Base-by-base conservation (phyloP, 1,284 basidiomycete genomes). In the Fomitopsis pinicola region DNA sequence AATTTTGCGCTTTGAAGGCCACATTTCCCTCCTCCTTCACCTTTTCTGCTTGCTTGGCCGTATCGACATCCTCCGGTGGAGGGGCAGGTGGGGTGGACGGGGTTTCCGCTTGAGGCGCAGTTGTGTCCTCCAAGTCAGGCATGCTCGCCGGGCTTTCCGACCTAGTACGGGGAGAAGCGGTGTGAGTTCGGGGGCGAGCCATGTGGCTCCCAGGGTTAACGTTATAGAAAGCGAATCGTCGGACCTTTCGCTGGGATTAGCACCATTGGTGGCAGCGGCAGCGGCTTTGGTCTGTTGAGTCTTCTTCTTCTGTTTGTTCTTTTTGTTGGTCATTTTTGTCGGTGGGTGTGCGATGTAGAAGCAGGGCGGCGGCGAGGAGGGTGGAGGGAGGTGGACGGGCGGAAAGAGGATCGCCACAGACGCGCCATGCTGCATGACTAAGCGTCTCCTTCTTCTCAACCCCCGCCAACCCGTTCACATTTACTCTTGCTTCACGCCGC, bases 11-110 rank as follows among this genome's bases (percentile, higher is more conserved):
- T 69, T 88, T 89, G 77, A 94, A 95, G 1, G 85, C 81, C 1
- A 77, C 76, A 73, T 95, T 95, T 28, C 92, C 90, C 62, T 82
- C 74, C 69, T 90, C 89, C 69, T 91, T 91, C 53, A 85, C 72
- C 59, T 82, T 78, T 69, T 91, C 90, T 26, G 88, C 87, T 42
- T 63, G 62, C 33, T 66, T 67, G 1, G 50, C 61, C 0, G 62
- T 56, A 54, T 73, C 72, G 10, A 64, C 60, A 5, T 33, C 30
- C 42, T 67, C 64, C 55, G 63, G 64, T 17, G 33, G 22, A 45
- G 40, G 45, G 8, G 59, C 59, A 10, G 60, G 59, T 2, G 58
- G 55, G 28, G 30, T 33, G 30, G 30, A 33, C 30, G 30, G 8
- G 30, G 63, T 59, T 42, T 60, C 28, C 12, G 48, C 62, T 19